Base-by-base conservation (phyloP, 179 eudicot species). In the Spergularia azorica region DNA sequence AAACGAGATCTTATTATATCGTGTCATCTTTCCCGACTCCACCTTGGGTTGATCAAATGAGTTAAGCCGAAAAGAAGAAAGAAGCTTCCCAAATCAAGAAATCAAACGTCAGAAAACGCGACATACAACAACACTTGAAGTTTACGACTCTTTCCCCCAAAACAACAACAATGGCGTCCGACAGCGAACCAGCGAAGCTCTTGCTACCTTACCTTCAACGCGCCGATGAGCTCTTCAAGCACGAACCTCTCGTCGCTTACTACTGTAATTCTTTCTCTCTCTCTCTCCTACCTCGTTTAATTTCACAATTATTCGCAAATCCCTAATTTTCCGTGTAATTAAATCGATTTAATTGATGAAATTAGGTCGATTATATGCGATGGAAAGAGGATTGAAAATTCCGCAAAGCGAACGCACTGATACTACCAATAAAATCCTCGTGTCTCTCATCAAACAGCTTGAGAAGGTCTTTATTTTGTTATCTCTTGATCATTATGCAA, bases 171-270 rank as follows among this genome's bases (percentile, higher is more conserved):
- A 93, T 90, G 96, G 88, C 92, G 83, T 77, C 43, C 82, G 97
- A 90, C 0, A 90, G 78, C 84, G 97, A 95, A 76, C 98, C 98
- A 17, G 98, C 95, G 63, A 95, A 95, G 90, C 89, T 89, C 8
- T 85, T 95, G 61, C 86, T 95, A 4, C 98, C 98, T 0, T 95
- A 93, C 84, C 97, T 95, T 9, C 98, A 95, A 83, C 92, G 98
- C 75, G 98, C 98, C 78, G 98, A 95, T 87, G 98, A 95, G 75
- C 88, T 95, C 76, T 97, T 89, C 76, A 90, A 89, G 67, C 97
- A 95, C 86, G 98, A 95, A 38, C 97, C 98, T 54, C 97, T 95
- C 73, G 97, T 95, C 79, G 97, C 98, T 72, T 95, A 93, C 79
- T 95, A 95, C 86, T 95, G 98, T 91, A 88, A 8, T 59, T 50